Evolutionary conservation across 495 filamentous ascomycete genomes (phyloP).

Genomic region (Neurospora sp.): DNA sequence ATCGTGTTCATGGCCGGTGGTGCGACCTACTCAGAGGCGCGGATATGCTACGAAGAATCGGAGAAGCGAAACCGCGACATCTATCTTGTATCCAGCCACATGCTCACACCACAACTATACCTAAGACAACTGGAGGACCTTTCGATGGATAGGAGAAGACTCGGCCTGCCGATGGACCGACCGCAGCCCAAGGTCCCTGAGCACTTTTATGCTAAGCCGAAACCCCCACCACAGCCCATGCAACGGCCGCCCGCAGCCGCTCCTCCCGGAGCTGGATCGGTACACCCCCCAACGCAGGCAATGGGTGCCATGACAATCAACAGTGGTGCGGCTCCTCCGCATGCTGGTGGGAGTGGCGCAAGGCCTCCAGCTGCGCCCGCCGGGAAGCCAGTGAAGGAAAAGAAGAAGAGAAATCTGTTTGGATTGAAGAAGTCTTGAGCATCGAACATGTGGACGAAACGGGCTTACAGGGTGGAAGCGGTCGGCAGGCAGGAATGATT

Average conservation of each 20-base stretch:
- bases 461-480: not conserved
- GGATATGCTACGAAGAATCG: constrained; percentile 82
- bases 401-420: constrained; percentile 74
- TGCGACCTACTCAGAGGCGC: constrained; percentile 81
- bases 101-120: constrained; percentile 73
- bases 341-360: constrained; percentile 12
- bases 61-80: constrained; percentile 61
- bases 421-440: constrained; percentile 45
- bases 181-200: constrained; percentile 72
- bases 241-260: not conserved
- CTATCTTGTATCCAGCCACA: constrained; percentile 86
- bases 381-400: constrained; percentile 46
- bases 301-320: constrained; percentile 22
- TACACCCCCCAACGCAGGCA: constrained; percentile 22
- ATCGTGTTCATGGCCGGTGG: constrained; percentile 96
- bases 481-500: not conserved
- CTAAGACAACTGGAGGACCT: constrained; percentile 73
- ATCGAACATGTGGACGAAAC: not conserved
- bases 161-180: constrained; percentile 73
- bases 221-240: constrained; percentile 26
- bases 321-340: constrained; percentile 14
- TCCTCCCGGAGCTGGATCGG: constrained; percentile 20
- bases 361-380: constrained; percentile 25
- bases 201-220: constrained; percentile 75
- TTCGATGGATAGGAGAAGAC: constrained; percentile 55